A percentile compares a stretch with the other conserved stretches of the same genome.
These are phyloP conservation scores for Aureobasidium sp. DNA, from an alignment of 2,329 filamentous ascomycete genomes.

Conservation along the genomic window DNA sequence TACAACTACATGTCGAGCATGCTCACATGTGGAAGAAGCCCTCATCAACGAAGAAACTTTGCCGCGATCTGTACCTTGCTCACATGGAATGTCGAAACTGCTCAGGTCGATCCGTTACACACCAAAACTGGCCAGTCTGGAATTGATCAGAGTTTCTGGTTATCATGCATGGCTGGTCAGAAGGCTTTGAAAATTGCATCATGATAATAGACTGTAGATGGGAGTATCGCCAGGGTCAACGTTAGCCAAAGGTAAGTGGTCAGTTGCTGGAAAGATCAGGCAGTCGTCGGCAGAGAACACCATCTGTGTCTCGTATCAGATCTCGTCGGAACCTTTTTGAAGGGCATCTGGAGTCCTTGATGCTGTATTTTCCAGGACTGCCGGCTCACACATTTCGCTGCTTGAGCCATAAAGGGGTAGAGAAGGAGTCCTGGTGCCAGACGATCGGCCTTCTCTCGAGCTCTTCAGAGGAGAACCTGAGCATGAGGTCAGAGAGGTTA, in stretches of 20 bases:
- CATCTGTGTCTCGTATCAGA: background rate
- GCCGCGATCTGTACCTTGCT: background rate
- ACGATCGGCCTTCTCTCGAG: too few relatives aligned
- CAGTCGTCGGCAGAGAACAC: background rate
- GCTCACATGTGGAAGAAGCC: background rate
- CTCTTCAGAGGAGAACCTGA: too few relatives aligned
- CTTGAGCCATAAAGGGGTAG: too few relatives aligned
- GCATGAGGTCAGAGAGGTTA: too few relatives aligned
- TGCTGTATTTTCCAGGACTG: too few relatives aligned
- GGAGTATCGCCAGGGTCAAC: too few relatives aligned
- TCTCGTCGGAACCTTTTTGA: too few relatives aligned
- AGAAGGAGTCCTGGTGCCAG: too few relatives aligned
- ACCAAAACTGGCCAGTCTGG: background rate
- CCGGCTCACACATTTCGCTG: too few relatives aligned
- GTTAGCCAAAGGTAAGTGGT: background rate
- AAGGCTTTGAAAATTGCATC: background rate
- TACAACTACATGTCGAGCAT: background rate
- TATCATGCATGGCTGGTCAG: background rate
- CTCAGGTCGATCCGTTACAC: background rate
- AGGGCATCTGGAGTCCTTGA: too few relatives aligned
- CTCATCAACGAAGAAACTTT: background rate
- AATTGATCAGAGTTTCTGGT: background rate
- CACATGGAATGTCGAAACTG: background rate
- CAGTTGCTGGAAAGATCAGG: background rate
- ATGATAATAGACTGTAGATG: background rate